Percentiles rank a stretch among this genome's conserved stretches.
phyloP scores from a whole-genome alignment of 73 alveolate species.

The Tetrahymena malaccensis region DNA sequence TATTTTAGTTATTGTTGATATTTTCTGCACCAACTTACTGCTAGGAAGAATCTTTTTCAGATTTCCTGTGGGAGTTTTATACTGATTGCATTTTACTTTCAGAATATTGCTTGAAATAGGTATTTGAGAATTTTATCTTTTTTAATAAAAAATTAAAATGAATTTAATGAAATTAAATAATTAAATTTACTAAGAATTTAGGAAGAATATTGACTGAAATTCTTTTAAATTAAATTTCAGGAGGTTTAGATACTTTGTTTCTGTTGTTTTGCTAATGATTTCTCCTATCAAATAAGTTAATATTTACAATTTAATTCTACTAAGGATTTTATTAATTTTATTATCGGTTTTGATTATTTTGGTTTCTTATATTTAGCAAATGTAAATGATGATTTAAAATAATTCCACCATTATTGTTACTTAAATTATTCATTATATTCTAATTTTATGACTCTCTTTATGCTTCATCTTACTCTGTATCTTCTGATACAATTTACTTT shows the following conservation, averaged over 20 bases:
- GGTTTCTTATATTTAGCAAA: not conserved
- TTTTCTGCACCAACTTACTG: not conserved
- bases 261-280: not conserved
- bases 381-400: not conserved
- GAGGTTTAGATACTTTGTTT: not conserved
- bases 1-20: not conserved
- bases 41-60: not conserved
- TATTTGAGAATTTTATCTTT: not conserved
- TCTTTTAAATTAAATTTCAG: not conserved
- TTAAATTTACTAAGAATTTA: not conserved
- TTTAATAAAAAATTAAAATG: too few relatives aligned
- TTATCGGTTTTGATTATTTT: not conserved
- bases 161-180: too few relatives aligned
- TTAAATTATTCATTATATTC: not conserved
- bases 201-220: not conserved
- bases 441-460: not conserved
- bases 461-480: not conserved
- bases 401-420: not conserved
- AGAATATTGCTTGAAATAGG: not conserved
- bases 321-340: not conserved
- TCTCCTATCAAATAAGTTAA: not conserved
- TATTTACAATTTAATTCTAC: not conserved
- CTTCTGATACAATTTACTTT: not conserved
- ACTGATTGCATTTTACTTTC: not conserved
- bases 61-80: not conserved